phyloP scores from a whole-genome alignment of 2,329 filamentous ascomycete genomes.

The Xylaria arbuscula region DNA sequence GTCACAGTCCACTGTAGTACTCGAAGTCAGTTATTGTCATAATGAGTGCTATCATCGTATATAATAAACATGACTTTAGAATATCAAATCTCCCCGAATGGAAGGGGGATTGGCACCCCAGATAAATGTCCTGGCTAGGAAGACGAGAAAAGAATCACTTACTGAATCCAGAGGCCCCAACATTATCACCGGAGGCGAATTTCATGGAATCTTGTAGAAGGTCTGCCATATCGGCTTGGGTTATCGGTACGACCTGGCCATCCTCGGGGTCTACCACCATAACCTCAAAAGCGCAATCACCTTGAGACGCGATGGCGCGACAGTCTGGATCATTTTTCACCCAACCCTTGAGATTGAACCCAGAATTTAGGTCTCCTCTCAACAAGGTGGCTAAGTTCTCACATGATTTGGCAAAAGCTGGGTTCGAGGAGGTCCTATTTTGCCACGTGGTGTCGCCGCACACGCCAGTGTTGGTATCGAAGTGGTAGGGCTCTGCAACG shows the following conservation, averaged over 20 bases:
- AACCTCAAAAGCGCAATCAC: constrained; percentile 10
- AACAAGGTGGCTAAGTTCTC: background rate
- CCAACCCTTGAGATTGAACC: constrained; percentile 4
- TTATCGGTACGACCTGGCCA: background rate
- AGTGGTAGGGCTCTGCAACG: background rate
- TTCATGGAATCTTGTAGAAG: background rate
- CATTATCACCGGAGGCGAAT: background rate
- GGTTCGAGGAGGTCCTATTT: background rate
- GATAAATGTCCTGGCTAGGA: background rate
- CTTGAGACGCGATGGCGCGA: background rate
- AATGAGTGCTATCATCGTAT: background rate
- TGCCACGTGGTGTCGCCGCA: constrained; percentile 1
- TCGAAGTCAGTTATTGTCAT: constrained; percentile 1
- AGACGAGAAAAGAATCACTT: constrained; percentile 1
- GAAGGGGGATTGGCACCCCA: background rate
- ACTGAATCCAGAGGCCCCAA: constrained; percentile 1
- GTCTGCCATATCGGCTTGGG: background rate
- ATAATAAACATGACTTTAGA: background rate
- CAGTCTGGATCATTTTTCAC: background rate
- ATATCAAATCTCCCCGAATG: background rate
- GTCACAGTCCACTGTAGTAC: constrained; percentile 9
- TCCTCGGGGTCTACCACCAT: background rate
- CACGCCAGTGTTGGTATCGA: background rate
- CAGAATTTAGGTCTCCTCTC: background rate
- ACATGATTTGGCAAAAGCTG: constrained; percentile 1